Conservation (phyloP, 805 yeast species). For the Hanseniaspora vineae region DNA sequence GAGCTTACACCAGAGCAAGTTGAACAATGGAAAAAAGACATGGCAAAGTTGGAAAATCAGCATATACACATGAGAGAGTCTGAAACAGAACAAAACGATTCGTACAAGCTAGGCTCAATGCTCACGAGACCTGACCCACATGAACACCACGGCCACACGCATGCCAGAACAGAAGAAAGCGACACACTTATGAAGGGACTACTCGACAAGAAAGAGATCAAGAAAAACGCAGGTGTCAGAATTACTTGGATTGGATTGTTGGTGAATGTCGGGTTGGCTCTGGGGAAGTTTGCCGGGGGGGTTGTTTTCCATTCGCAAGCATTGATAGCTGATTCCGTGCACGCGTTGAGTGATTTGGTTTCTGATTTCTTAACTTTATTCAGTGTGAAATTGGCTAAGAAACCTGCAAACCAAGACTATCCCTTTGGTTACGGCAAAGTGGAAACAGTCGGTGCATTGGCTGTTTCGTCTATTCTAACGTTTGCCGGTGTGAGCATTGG, state of each 20-base stretch:
- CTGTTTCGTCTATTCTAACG: slow-evolving; percentile 71
- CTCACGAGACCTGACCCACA: slow-evolving; percentile 10
- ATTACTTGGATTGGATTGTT: slow-evolving; percentile 86
- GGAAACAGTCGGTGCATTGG: slow-evolving; percentile 83
- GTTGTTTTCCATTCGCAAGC: slow-evolving; percentile 90
- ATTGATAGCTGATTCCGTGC: slow-evolving; percentile 86
- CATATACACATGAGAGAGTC: slow-evolving; percentile 31
- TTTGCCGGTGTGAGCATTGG: slow-evolving; percentile 88
- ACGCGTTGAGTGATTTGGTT: slow-evolving; percentile 79
- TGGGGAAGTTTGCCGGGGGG: slow-evolving; percentile 82
- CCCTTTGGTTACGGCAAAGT: slow-evolving; percentile 79
- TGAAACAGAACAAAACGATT: slow-evolving; percentile 31
- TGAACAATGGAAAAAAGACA: slow-evolving; percentile 1
- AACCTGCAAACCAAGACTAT: slow-evolving; percentile 10
- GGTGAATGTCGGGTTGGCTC: slow-evolving; percentile 77
- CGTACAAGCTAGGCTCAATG: slow-evolving; percentile 24
- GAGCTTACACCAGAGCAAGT: slow-evolving; percentile 2
- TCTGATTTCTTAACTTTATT: slow-evolving; percentile 82
- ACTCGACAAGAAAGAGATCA: slow-evolving; percentile 30
- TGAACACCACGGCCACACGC: slow-evolving; percentile 16
- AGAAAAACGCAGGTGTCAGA: slow-evolving; percentile 72
- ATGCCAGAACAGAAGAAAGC: slow-evolving; percentile 1
- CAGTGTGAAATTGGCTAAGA: slow-evolving; percentile 67
- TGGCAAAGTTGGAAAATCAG: slow-evolving; percentile 18
- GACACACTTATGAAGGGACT: slow-evolving; percentile 15